Evolutionary conservation across 306 rosid genomes (phyloP), one percentile per base, ranked within the genome.

Genomic region (Dryas drummondii): DNA sequence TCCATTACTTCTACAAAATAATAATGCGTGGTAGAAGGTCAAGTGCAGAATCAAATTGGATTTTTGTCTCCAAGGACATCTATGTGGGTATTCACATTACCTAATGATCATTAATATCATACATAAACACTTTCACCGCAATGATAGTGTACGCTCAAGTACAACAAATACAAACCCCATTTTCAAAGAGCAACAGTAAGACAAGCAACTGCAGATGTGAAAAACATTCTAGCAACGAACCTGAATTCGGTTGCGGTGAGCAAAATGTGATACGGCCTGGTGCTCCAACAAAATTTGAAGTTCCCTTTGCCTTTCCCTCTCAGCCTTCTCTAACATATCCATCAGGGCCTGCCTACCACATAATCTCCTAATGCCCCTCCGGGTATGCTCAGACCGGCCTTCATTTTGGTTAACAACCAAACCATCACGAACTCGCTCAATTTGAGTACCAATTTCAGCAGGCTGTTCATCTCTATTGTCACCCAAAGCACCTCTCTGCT

Each of bases 171-270:
- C 58, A 65, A 48, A 48, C 79, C 74, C 68, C 62, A 74, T 49
- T 68, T 70, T 47, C 19, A 49, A 32, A 75, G 48, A 41, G 56
- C 62, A n/a, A 60, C 16, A 52, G 48, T 8, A 66, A 42, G 13
- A 17, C 11, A n/a, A 15, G 70, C 8, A 49, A 22, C 4, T 26
- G 71, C 32, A 46, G 56, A 71, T 66, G 51, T 41, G 41, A 56
- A 60, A 72, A 68, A 46, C 49, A 22, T 74, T 26, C 8, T 40
- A 61, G 63, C 63, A 79, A 67, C 81, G 51, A 81, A 94, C 99
- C 97, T 94, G 99, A 78, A 96, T 96, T 76, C 99, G 97, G 80
- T 96, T 92, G 76, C 97, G 97, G 80, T 96, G 99, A 81, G 96
- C 83, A 60, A 96, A 96, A 77, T 83, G 86, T 45, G 99, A 88